Evolutionary conservation across 257 asterid species (phyloP), one percentile per base, ranked within the genome.

Genomic region (Ophiorrhiza pumila): DNA sequence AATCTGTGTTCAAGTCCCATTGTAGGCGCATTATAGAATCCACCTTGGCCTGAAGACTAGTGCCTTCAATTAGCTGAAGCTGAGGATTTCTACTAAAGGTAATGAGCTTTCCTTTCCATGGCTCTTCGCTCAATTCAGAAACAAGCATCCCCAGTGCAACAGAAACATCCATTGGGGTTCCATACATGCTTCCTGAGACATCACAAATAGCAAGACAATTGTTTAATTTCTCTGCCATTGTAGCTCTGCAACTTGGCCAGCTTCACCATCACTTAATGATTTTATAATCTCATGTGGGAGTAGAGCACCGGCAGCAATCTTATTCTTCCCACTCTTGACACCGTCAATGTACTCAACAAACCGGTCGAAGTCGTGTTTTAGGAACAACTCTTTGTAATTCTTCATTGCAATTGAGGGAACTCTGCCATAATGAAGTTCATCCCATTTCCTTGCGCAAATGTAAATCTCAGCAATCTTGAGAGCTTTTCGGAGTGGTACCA

Each of bases 371-470:
- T 85, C 88, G 53, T 85, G 75, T 31, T 78, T 67, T 32, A 72
- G 41, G 75, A 87, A 87, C n/a, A 74, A 56, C 7, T 50, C 56
- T 7, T 69, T 74, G 74, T 83, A 80, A 23, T 83, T 83, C 80
- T 80, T 80, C 90, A 85, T 83, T 4, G 87, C 92, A 29, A 87
- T 71, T 0, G 90, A 87, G 20, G 90, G 80, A 31, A 87, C 88
- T 25, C 86, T 63, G 11, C 79, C 72, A 25, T 85, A 87, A 0
- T 80, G 74, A 23, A 85, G 60, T 0, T 74, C 74, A 43, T 69
- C 68, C 92, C 90, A 85, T 70, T 82, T 52, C 2, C 77, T 79
- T 0, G 87, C 90, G 67, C 85, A 73, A 83, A 87, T 87, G 42
- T 71, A 88, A 57, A 82, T 82, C 80, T 88, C 89, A 0, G 93